Percentiles rank a stretch among this genome's conserved stretches.
phyloP scores from a whole-genome alignment of 192 early-diverging fungal species.

The Gonapodya sp. region DNA sequence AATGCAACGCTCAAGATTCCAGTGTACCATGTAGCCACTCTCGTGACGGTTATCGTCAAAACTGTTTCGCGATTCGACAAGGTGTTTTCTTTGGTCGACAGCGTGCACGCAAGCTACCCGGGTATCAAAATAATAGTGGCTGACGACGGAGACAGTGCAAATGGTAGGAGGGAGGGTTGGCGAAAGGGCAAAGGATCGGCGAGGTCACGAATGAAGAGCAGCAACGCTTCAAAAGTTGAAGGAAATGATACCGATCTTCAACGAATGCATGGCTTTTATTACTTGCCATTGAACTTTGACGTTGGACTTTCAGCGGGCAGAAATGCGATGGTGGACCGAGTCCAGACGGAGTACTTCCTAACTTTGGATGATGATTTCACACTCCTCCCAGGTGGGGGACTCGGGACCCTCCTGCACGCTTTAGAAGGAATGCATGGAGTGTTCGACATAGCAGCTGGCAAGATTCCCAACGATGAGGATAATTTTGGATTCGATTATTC shows the following conservation, averaged over 20 bases:
- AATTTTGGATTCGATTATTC: conserved; percentile 24
- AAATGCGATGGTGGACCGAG: conserved; percentile 24
- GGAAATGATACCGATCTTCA: neutral
- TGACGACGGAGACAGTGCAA: conserved; percentile 14
- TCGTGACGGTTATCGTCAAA: conserved; percentile 26
- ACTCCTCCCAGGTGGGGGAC: neutral
- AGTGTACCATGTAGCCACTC: conserved; percentile 20
- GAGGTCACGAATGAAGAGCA: neutral
- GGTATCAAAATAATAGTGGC: conserved; percentile 24
- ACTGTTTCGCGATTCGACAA: conserved; percentile 20
- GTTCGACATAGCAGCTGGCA: conserved; percentile 25
- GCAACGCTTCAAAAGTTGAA: neutral
- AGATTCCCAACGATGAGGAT: conserved; percentile 24
- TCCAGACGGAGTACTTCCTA: conserved; percentile 21
- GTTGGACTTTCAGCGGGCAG: conserved; percentile 26
- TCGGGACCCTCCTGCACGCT: conserved; percentile 20
- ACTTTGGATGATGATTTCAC: conserved; percentile 27
- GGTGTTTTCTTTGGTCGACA: conserved; percentile 21
- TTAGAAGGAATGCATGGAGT: conserved; percentile 15
- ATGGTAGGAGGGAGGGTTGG: conserved; percentile 15
- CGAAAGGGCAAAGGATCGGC: neutral
- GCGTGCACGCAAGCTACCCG: conserved; percentile 17
- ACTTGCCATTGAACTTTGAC: conserved; percentile 21
- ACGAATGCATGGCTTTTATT: conserved; percentile 28
- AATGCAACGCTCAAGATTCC: conserved; percentile 8